phyloP scores from a whole-genome alignment of 2,329 filamentous ascomycete genomes.

The Alternaria hordeiaustralica region DNA sequence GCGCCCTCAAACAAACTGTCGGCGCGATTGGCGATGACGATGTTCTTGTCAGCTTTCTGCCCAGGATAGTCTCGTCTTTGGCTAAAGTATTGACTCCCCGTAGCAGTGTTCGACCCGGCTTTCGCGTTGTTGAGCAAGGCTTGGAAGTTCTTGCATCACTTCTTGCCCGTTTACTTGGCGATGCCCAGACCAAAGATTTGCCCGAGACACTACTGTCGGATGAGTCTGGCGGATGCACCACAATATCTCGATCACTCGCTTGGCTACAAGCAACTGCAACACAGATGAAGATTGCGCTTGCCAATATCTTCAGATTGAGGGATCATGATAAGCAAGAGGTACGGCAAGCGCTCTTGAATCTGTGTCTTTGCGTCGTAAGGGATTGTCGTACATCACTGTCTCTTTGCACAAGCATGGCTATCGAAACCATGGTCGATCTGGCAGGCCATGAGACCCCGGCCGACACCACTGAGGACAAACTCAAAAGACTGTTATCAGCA shows the following conservation, averaged over 20 bases:
- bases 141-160: conserved; percentile 63
- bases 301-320: conserved; percentile 77
- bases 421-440: conserved; percentile 81
- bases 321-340: conserved; percentile 74
- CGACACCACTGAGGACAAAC: conserved; percentile 47
- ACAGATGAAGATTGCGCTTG: conserved; percentile 84
- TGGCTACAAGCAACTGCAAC: conserved; percentile 83
- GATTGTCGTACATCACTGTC: conserved; percentile 77
- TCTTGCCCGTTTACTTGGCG: conserved; percentile 55
- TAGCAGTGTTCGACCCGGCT: conserved; percentile 64
- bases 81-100: conserved; percentile 76
- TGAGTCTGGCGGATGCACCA: conserved; percentile 20
- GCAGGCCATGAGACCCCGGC: conserved; percentile 55
- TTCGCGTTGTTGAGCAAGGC: conserved; percentile 68
- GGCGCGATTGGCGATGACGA: conserved; percentile 71
- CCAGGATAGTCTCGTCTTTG: conserved; percentile 83
- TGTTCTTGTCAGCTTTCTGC: conserved; percentile 84
- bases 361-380: conserved; percentile 79
- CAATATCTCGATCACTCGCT: conserved; percentile 53
- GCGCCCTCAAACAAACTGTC: conserved; percentile 68
- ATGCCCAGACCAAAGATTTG: conserved; percentile 47
- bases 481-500: conserved; percentile 68
- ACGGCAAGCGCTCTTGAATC: conserved; percentile 66
- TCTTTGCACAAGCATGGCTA: conserved; percentile 72
- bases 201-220: conserved; percentile 17